These are phyloP conservation scores for Glycine tomentella DNA, from an alignment of 306 rosid genomes.

Conservation along the genomic window DNA sequence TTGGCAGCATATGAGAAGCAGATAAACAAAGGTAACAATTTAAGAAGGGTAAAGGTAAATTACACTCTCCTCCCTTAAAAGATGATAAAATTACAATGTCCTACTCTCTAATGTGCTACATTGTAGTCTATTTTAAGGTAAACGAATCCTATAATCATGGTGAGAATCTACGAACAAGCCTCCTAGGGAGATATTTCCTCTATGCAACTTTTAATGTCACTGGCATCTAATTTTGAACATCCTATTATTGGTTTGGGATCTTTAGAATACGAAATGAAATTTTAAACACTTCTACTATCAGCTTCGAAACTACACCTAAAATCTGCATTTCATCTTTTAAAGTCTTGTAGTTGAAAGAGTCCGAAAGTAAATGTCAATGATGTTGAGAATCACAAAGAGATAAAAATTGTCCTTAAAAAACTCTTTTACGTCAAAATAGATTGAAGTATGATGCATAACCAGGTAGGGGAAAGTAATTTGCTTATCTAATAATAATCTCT, in stretches of 20 bases:
- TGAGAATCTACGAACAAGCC: background rate
- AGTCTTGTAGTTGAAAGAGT: too few species aligned
- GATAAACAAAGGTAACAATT: slow-evolving; percentile 43
- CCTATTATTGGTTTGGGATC: background rate
- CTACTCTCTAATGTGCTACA: background rate
- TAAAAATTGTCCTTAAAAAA: background rate
- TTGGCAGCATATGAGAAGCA: slow-evolving; percentile 46
- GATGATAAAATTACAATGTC: slow-evolving; percentile 3
- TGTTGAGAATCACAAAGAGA: slow-evolving; percentile 1
- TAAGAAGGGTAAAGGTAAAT: background rate
- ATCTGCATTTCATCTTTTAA: too few species aligned
- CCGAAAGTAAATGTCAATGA: background rate
- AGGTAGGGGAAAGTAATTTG: background rate
- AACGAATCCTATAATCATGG: background rate
- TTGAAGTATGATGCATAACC: background rate
- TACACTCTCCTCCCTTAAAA: background rate
- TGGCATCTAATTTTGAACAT: background rate
- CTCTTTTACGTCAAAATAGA: background rate
- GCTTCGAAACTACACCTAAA: background rate
- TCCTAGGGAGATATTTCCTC: background rate
- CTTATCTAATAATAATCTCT: slow-evolving; percentile 10
- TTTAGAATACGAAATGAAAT: background rate
- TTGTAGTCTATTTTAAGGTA: slow-evolving; percentile 4
- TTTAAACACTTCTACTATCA: background rate
- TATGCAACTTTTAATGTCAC: background rate